phyloP scores from a whole-genome alignment of 2,329 filamentous ascomycete genomes.

The Pezicula carpinea region DNA sequence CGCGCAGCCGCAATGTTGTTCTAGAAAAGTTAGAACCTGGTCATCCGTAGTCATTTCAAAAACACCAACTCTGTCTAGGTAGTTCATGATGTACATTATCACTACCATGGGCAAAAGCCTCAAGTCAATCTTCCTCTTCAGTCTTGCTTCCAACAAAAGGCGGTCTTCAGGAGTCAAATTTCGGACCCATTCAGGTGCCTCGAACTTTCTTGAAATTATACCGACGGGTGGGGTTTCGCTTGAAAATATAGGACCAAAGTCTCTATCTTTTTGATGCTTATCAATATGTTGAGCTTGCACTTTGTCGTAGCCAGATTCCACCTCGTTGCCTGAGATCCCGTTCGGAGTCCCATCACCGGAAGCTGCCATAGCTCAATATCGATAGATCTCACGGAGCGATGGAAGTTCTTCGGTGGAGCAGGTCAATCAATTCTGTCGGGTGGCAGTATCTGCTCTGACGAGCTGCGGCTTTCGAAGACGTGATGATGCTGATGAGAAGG shows the following conservation, averaged over 20 bases:
- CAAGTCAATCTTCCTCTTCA: slow-evolving; percentile 61
- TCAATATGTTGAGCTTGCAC: slow-evolving; percentile 14
- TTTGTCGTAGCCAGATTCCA: slow-evolving; percentile 18
- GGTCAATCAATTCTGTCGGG: too few species aligned
- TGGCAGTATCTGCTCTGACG: too few species aligned
- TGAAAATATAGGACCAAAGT: neutral
- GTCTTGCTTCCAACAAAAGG: slow-evolving; percentile 44
- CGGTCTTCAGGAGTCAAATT: slow-evolving; percentile 48
- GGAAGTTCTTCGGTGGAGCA: neutral
- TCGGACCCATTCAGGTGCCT: slow-evolving; percentile 30
- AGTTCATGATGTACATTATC: slow-evolving; percentile 68
- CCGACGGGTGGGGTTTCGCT: neutral
- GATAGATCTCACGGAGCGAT: too few species aligned
- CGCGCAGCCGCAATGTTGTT: slow-evolving; percentile 54
- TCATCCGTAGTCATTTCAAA: slow-evolving; percentile 10
- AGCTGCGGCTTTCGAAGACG: too few species aligned
- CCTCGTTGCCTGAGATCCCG: slow-evolving; percentile 7
- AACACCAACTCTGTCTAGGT: slow-evolving; percentile 43
- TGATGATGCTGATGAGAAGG: too few species aligned
- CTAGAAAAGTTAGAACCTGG: slow-evolving; percentile 16
- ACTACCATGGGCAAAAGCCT: slow-evolving; percentile 63
- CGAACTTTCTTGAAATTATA: slow-evolving; percentile 5
- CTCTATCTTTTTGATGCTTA: slow-evolving; percentile 5
- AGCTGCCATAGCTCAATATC: slow-evolving; percentile 7
- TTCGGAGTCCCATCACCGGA: slow-evolving; percentile 11